Evolutionary conservation across 768 basidiomycete species (phyloP).

Genomic region (Dioszegia crocea): DNA sequence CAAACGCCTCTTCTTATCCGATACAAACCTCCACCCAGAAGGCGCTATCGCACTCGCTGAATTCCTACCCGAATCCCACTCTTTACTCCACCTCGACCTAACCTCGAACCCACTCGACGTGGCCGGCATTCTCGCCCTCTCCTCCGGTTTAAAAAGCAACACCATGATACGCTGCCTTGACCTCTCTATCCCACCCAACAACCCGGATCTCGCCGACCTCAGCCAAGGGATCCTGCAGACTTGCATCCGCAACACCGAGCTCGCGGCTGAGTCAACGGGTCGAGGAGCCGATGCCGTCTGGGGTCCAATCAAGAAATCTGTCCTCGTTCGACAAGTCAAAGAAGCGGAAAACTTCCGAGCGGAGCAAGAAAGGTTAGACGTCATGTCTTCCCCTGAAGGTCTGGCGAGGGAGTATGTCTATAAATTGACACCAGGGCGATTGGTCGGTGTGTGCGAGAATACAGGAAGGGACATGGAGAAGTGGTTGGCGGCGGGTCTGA

Average conservation of each 20-base stretch:
- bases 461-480: conserved; percentile 24
- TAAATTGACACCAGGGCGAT: conserved; percentile 42
- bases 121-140: conserved; percentile 89
- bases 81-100: conserved; percentile 83
- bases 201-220: conserved; percentile 56
- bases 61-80: conserved; percentile 84
- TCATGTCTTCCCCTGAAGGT: conserved; percentile 39
- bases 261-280: conserved; percentile 54
- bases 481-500: conserved; percentile 28
- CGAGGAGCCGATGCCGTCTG: conserved; percentile 58
- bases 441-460: conserved; percentile 37
- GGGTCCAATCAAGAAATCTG: conserved; percentile 50
- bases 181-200: conserved; percentile 74
- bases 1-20: conserved; percentile 85
- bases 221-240: conserved; percentile 83
- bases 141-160: conserved; percentile 74
- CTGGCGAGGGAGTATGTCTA: conserved; percentile 46
- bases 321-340: conserved; percentile 50
- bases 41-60: conserved; percentile 94
- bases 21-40: conserved; percentile 69
- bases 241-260: conserved; percentile 90
- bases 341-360: conserved; percentile 46
- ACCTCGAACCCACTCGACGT: conserved; percentile 76
- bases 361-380: conserved; percentile 38
- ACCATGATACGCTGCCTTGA: conserved; percentile 86